Percentiles rank a stretch among this genome's conserved stretches.
Evolutionary conservation across 1,139 yeast species (phyloP).

Genomic region (Taiozyma sp.): DNA sequence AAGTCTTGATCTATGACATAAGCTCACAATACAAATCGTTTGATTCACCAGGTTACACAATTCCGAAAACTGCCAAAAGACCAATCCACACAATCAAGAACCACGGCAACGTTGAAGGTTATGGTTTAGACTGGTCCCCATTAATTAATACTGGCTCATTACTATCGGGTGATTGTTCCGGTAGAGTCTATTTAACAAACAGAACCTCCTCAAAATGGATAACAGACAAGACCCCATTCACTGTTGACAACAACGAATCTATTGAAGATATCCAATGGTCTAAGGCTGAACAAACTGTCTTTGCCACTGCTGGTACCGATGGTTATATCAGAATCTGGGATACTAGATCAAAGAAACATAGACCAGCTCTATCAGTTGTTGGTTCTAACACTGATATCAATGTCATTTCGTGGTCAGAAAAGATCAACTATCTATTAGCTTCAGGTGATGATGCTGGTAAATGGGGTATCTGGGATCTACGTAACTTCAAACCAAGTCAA

Average conservation of each 20-base stretch:
- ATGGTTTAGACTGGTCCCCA: slow-evolving; percentile 97
- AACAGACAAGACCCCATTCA: slow-evolving; percentile 82
- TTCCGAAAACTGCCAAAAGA: slow-evolving; percentile 71
- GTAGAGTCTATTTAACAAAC: slow-evolving; percentile 72
- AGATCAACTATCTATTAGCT: slow-evolving; percentile 81
- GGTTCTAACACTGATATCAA: slow-evolving; percentile 89
- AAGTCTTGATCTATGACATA: slow-evolving; percentile 78
- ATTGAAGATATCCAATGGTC: slow-evolving; percentile 98
- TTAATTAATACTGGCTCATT: slow-evolving; percentile 72
- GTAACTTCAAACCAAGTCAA: slow-evolving; percentile 60
- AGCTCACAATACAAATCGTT: slow-evolving; percentile 77
- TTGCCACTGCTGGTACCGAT: slow-evolving; percentile 90
- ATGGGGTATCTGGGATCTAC: slow-evolving; percentile 98
- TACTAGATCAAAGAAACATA: slow-evolving; percentile 85
- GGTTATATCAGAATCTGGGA: slow-evolving; percentile 96
- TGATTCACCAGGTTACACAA: slow-evolving; percentile 78
- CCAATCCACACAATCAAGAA: slow-evolving; percentile 80
- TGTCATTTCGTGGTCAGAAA: slow-evolving; percentile 93
- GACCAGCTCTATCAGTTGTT: slow-evolving; percentile 79
- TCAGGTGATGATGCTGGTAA: slow-evolving; percentile 97
- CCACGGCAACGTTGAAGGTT: slow-evolving; percentile 97
- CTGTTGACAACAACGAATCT: slow-evolving; percentile 55
- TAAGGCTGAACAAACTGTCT: slow-evolving; percentile 83
- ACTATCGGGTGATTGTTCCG: slow-evolving; percentile 84
- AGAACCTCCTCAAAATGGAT: slow-evolving; percentile 79